A percentile compares a stretch with the other conserved stretches of the same genome.
Conservation (phyloP, 2,329 filamentous ascomycete species). For the Fusarium liriodendri region DNA sequence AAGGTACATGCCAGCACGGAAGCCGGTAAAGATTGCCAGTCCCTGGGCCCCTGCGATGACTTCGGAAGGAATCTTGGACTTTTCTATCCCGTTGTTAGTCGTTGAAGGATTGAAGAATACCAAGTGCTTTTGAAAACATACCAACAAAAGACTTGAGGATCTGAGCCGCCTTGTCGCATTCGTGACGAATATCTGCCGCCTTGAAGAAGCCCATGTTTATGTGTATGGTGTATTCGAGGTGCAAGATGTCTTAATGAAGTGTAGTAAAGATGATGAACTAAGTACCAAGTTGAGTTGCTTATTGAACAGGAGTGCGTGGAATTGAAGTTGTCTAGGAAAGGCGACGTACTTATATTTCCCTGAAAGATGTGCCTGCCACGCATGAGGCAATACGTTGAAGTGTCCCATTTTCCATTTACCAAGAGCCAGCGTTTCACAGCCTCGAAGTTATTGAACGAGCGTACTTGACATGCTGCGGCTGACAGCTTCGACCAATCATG, state of each 20-base stretch:
- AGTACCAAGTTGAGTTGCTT: not conserved
- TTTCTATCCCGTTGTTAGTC: slow-evolving; percentile 2
- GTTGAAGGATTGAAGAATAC: not conserved
- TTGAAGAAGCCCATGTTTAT: slow-evolving; percentile 21
- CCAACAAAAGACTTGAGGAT: slow-evolving; percentile 24
- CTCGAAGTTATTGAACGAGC: not conserved
- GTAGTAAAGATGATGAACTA: not conserved
- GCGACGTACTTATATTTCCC: not conserved
- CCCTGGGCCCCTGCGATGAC: slow-evolving; percentile 66
- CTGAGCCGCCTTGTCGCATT: slow-evolving; percentile 21
- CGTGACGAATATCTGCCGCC: slow-evolving; percentile 7
- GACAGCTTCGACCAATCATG: not conserved
- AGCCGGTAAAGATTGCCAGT: slow-evolving; percentile 69
- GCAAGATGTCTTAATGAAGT: not conserved
- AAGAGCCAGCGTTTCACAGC: not conserved
- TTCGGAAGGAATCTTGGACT: slow-evolving; percentile 48
- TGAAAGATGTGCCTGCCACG: not conserved
- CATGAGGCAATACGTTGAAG: not conserved
- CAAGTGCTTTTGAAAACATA: not conserved
- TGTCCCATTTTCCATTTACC: not conserved
- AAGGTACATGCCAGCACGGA: slow-evolving; percentile 68
- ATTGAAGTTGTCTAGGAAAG: not conserved
- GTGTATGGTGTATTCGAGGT: not conserved
- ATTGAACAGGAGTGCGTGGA: not conserved
- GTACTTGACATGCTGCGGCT: not conserved